Evolutionary conservation across 2,329 filamentous ascomycete genomes (phyloP), one percentile per base, ranked within the genome.

Genomic region (Dryadomyces quercus-mongolicae): DNA sequence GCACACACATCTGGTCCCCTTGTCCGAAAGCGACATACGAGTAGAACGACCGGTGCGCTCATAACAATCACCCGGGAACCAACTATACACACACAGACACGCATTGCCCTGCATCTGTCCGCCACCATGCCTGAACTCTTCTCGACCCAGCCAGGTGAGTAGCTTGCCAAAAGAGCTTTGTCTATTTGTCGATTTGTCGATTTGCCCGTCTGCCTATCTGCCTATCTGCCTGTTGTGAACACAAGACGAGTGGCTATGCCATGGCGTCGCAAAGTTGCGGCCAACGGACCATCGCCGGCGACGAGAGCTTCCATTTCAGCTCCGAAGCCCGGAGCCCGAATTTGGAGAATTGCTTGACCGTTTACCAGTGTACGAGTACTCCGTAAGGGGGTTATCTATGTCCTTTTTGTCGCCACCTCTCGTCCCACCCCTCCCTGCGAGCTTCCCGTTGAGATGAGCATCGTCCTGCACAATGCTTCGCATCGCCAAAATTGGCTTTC

Each of bases 121-220:
- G 47, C 49, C 43, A 56, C 36, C 50, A 59, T 59, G 57, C 51
- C 57, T n/a, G 54, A 56, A 38, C 54, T 55, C 44, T 55, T 57
- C 49, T 55, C 57, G 38, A 49, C 49, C 54, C 56, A 58, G 54
- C 44, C 52, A 59, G 57, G 57, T 59, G 55, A 40, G 57, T 45
- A 31, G 25, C 25, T 31, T 31, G 25, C 25, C 25, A 8, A 31
- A 31, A 31, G 25, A 31, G 4, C 4, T 8, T 31, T 31, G 25
- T 31, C 25, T 31, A 8, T 8, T 31, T 31, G 25, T 8, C 8
- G 25, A 5, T 31, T 31, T 31, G 25, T 8, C 25, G 25, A 5
- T 31, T 31, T 31, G 25, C 25, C 25, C 25, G 8, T 31, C 25
- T 31, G 25, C 25, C 25, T 4, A 31, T 31, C 25, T 31, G 25